phyloP scores from a whole-genome alignment of 306 rosid species.

The Fagus sylvatica region DNA sequence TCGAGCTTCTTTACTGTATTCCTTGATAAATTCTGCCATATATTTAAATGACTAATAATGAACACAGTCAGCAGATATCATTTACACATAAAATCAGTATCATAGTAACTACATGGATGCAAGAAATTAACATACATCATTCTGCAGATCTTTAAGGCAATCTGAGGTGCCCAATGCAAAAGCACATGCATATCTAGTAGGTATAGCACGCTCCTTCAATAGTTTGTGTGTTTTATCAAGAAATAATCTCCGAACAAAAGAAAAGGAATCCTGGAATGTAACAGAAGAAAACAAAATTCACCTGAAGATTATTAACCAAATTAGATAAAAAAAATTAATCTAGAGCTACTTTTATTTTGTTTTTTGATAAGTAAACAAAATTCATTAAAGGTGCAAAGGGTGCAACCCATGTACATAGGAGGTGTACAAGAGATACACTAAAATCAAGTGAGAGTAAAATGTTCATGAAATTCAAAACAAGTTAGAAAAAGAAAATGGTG shows the following conservation, averaged over 20 bases:
- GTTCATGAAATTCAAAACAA: no score
- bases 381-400: no score
- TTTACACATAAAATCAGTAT: conserved; percentile 2
- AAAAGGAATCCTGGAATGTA: conserved; percentile 63
- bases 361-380: no score
- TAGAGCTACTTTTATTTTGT: background rate
- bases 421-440: no score
- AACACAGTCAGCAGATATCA: conserved; percentile 42
- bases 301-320: conserved; percentile 17
- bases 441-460: no score
- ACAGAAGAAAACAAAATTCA: conserved; percentile 20
- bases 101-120: background rate
- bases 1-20: conserved; percentile 60
- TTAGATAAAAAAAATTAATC: background rate
- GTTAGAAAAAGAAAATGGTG: no score
- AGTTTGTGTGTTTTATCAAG: conserved; percentile 63
- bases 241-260: conserved; percentile 59
- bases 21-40: conserved; percentile 79
- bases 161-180: conserved; percentile 67
- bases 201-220: conserved; percentile 73
- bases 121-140: conserved; percentile 49
- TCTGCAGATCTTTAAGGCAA: conserved; percentile 50
- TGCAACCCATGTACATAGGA: no score
- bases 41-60: conserved; percentile 58
- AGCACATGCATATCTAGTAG: conserved; percentile 84